Base-by-base conservation (phyloP, 2,329 filamentous ascomycete species). In the Fonsecaea pugnacius region DNA sequence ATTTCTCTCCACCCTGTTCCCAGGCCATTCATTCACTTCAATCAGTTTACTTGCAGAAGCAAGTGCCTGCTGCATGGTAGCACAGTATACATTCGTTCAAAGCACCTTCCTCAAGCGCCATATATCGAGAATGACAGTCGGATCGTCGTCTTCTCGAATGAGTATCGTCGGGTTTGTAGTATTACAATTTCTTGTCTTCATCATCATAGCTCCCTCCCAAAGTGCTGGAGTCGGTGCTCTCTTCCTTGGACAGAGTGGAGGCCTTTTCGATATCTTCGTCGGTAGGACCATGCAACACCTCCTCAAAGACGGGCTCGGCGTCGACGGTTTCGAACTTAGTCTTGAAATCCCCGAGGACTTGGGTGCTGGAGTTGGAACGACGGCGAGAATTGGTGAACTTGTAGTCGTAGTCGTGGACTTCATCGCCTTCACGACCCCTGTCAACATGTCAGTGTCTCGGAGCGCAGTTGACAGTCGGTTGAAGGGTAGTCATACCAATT, bases 251-350 rank as follows among this genome's bases (percentile, higher is more conserved):
- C 33, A 80, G 72, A 46, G 71, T 72, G 55, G 65, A 69, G 46
- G 65, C 67, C 64, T 83, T 77, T 66, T 89, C 84, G 61, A 79
- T 74, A 57, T 86, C 81, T 58, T 86, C 85, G 32, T 81, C 80
- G 58, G 78, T 73, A 18, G 88, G 84, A 33, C 91, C 92, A 74
- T 96, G 91, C 64, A 95, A 68, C 60, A 86, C 85, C 79, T 97
- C 93, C 77, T 98, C 92, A 71, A 96, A 96, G 74, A 96, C 91
- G 46, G 92, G 93, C 74, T 98, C 94, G 18, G 87, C 84, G 72
- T 98, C 95, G 75, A 92, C 85, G 71, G 91, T 83, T 79, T 99
- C 95, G 76, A 97, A 98, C 82, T 99, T 99, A 79, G 93, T 96
- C 85, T 95, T 96, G 82, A 96, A 91, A 76, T 93, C 87, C 66